These are phyloP conservation scores for Mycena olivaceomarginata DNA, from an alignment of 768 basidiomycete genomes.

Conservation along the genomic window DNA sequence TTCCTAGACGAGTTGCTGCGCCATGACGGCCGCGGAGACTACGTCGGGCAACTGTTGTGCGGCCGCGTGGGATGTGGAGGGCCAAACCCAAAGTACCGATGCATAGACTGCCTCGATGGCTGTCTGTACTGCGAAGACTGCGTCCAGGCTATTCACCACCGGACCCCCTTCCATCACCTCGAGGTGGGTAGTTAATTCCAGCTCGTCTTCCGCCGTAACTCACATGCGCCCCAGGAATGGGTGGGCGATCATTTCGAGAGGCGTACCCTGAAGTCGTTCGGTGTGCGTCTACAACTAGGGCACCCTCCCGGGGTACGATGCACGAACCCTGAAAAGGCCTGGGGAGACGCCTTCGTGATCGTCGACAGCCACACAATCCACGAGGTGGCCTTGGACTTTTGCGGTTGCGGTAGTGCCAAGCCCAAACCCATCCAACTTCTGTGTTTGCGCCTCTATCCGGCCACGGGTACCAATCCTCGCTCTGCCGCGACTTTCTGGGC, in stretches of 20 bases:
- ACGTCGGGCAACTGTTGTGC: too few species aligned
- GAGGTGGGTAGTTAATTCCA: neutral
- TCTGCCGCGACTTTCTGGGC: neutral
- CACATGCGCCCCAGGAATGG: neutral
- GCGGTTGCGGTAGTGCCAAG: neutral
- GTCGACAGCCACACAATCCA: slow-evolving; percentile 4
- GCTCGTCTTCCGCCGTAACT: neutral
- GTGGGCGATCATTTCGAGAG: neutral
- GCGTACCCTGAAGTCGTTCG: neutral
- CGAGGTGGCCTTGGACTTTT: slow-evolving; percentile 1
- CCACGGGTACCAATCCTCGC: too few species aligned
- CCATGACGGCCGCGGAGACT: too few species aligned
- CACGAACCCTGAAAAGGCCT: neutral
- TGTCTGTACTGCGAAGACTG: too few species aligned
- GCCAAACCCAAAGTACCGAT: neutral
- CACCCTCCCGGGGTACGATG: neutral
- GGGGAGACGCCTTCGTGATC: neutral
- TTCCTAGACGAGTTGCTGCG: neutral
- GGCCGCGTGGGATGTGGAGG: neutral
- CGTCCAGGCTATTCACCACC: neutral
- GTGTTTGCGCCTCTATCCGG: neutral
- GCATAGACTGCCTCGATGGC: neutral
- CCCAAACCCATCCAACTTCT: neutral
- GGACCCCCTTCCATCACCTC: neutral
- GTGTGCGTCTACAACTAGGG: neutral